Evolutionary conservation across 345 rosid species (phyloP), one percentile per base, ranked within the genome.

Genomic region (Populus euphratica): DNA sequence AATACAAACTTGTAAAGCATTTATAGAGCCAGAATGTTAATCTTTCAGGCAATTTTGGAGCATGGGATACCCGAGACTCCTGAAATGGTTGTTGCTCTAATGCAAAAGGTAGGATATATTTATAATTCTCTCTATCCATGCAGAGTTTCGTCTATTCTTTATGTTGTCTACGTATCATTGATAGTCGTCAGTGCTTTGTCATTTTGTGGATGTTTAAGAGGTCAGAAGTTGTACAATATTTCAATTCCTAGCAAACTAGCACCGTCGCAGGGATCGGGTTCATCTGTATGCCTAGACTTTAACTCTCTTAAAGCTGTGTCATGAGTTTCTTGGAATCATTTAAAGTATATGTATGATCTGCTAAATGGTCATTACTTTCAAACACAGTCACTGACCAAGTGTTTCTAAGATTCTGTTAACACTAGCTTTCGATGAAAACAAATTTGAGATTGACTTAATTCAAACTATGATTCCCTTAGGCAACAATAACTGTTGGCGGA

Each of bases 11-110:
- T 39, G 69, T 76, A 72, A 21, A 47, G 18, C 38, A 17, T 52
- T 80, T 72, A 80, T 47, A 47, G 38, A 68, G 70, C 56, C 47
- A 31, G 20, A 27, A 17, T 63, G 16, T 71, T 49, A 20, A 31
- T 68, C 27, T 81, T 73, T 52, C 81, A 93, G 97, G 92, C 94
- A 36, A 89, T 88, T 89, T 80, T 96, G 83, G 92, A 93, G 85
- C 90, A 88, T 31, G 97, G 99, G 35, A 83, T 90, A 38, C 98
- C 97, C 0, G 90, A 86, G 81, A 80, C 83, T 68, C 97, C 97
- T 62, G 97, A 93, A 81, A 78, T 86, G 81, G 94, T 92, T 35
- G 97, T 93, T n/a, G 88, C 88, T 35, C 68, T 92, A 54, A 96
- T 91, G 98, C 94, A 93, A 49, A 91, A 92, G 99, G 99, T 92